Percentiles rank a stretch among this genome's conserved stretches.
These are phyloP conservation scores for Hamamelis virginiana DNA, from an alignment of 164 flowering plant species.

Conservation along the genomic window DNA sequence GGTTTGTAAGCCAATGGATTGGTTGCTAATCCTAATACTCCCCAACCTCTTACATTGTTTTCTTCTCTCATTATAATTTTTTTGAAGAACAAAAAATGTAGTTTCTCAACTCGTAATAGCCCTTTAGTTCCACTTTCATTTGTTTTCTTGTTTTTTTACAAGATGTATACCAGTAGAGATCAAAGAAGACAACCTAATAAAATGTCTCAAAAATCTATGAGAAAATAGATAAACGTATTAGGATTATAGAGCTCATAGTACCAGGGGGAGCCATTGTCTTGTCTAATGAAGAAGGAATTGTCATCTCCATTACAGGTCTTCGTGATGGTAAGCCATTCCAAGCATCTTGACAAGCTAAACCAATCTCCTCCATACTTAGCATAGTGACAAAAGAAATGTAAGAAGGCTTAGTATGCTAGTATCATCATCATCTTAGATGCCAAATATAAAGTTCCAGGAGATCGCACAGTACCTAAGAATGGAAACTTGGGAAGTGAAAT, in stretches of 20 bases:
- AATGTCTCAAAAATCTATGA: neutral
- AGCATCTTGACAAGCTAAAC: slow-evolving; percentile 77
- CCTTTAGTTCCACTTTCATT: too few relatives aligned
- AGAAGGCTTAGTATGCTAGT: slow-evolving; percentile 4
- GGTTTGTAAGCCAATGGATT: too few relatives aligned
- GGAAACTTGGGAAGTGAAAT: neutral
- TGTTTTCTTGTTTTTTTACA: too few relatives aligned
- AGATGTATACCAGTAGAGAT: too few relatives aligned
- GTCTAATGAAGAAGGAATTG: slow-evolving; percentile 91
- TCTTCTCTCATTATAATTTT: too few relatives aligned
- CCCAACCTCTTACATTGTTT: too few relatives aligned
- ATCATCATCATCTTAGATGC: neutral
- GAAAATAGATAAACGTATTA: neutral
- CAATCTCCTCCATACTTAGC: slow-evolving; percentile 81
- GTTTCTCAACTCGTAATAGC: too few relatives aligned
- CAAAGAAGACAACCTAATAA: too few relatives aligned
- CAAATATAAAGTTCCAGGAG: neutral
- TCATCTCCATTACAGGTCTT: slow-evolving; percentile 94
- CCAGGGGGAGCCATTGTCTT: slow-evolving; percentile 94
- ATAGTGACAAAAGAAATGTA: slow-evolving; percentile 7
- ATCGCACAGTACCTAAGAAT: neutral
- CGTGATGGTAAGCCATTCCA: slow-evolving; percentile 78
- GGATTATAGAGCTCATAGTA: slow-evolving; percentile 18
- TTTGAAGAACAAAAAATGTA: too few relatives aligned
- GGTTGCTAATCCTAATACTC: too few relatives aligned